These are phyloP conservation scores for Tylopilus felleus DNA, from an alignment of 768 basidiomycete genomes.

Conservation along the genomic window DNA sequence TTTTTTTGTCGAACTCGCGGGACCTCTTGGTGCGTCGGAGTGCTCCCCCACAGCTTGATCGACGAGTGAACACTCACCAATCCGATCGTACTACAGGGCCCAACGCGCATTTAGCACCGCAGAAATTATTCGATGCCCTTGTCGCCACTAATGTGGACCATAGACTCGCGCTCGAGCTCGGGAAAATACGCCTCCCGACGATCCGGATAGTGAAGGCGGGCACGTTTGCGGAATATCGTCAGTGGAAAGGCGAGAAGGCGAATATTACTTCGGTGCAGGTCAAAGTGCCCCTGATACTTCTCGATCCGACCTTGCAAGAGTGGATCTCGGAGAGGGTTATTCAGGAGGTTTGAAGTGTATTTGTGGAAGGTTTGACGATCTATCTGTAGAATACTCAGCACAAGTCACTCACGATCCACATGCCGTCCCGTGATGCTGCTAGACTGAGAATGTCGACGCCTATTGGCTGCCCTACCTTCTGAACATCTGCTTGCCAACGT, in stretches of 20 bases:
- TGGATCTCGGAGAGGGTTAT: constrained; percentile 20
- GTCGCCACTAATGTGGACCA: neutral
- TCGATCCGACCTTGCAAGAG: neutral
- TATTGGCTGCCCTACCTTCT: too few species aligned
- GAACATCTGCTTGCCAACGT: too few species aligned
- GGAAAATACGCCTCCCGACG: constrained; percentile 12
- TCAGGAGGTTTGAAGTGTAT: constrained; percentile 9
- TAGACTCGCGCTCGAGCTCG: neutral
- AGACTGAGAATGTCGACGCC: too few species aligned
- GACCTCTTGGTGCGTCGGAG: constrained; percentile 8
- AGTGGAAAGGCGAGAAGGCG: constrained; percentile 3
- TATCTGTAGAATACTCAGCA: too few species aligned
- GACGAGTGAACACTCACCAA: neutral
- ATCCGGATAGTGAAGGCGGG: constrained; percentile 20
- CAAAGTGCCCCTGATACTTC: constrained; percentile 14
- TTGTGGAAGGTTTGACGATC: too few species aligned
- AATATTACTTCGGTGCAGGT: constrained; percentile 7
- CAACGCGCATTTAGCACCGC: neutral
- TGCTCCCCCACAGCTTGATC: too few species aligned
- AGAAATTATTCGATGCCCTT: constrained; percentile 12
- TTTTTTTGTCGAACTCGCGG: constrained; percentile 16
- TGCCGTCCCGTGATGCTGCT: too few species aligned
- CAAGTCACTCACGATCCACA: too few species aligned
- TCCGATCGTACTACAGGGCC: constrained; percentile 1
- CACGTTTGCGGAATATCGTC: constrained; percentile 19